phyloP scores from a whole-genome alignment of 768 basidiomycete genomes.

The Suillus luteus region DNA sequence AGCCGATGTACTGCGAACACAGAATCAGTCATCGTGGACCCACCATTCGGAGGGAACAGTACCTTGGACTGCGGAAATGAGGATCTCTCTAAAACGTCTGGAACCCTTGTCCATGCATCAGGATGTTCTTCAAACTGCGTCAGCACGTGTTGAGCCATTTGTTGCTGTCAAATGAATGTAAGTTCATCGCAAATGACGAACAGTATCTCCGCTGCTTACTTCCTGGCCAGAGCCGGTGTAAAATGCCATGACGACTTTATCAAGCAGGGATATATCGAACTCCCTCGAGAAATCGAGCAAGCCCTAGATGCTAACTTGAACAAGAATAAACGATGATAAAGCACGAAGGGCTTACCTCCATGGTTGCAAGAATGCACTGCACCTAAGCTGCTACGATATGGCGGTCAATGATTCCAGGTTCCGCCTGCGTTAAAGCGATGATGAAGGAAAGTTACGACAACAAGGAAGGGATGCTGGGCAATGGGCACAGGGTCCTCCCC shows the following conservation, averaged over 20 bases:
- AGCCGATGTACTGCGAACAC: conserved; percentile 79
- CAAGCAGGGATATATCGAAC: conserved; percentile 90
- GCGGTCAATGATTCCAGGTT: conserved; percentile 13
- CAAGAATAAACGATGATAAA: conserved; percentile 8
- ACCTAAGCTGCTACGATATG: conserved; percentile 10
- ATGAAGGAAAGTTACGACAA: conserved; percentile 18
- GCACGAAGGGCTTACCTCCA: conserved; percentile 39
- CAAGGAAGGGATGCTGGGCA: conserved; percentile 22
- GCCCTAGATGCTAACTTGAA: conserved; percentile 47
- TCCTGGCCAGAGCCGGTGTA: conserved; percentile 85
- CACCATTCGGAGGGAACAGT: neutral
- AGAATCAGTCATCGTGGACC: conserved; percentile 15
- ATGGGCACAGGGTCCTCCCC: conserved; percentile 35
- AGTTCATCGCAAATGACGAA: conserved; percentile 13
- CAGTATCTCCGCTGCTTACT: conserved; percentile 43
- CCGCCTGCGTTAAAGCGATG: conserved; percentile 17
- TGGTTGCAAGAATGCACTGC: conserved; percentile 22
- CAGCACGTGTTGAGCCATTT: conserved; percentile 89
- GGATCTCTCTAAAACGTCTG: conserved; percentile 86
- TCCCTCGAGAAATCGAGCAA: conserved; percentile 93
- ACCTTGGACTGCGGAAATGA: conserved; percentile 88
- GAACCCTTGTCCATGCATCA: conserved; percentile 97
- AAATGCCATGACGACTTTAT: conserved; percentile 91
- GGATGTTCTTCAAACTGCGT: conserved; percentile 97
- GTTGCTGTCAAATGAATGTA: conserved; percentile 62